These are phyloP conservation scores for Rhizopogon rudus DNA, from an alignment of 768 basidiomycete species.

Conservation along the genomic window DNA sequence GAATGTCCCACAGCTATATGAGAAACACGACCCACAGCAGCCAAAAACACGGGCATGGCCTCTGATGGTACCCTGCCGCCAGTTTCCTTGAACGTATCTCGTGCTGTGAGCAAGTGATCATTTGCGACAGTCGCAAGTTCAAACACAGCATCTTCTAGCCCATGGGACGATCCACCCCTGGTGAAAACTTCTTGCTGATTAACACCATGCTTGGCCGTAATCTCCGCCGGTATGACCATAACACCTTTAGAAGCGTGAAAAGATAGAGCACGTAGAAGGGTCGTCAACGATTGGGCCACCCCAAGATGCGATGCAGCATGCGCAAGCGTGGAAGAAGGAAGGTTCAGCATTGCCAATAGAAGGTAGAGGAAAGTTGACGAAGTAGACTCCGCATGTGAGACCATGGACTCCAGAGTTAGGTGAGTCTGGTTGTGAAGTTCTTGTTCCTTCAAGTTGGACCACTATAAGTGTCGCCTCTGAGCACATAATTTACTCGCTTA, in stretches of 20 bases:
- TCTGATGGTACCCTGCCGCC: slow-evolving; percentile 47
- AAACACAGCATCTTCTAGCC: slow-evolving; percentile 73
- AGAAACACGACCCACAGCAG: slow-evolving; percentile 50
- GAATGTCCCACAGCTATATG: slow-evolving; percentile 1
- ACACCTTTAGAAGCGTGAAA: slow-evolving; percentile 69
- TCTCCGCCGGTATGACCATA: slow-evolving; percentile 76
- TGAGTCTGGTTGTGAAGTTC: slow-evolving; percentile 63
- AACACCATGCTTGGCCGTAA: slow-evolving; percentile 74
- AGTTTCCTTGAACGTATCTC: slow-evolving; percentile 57
- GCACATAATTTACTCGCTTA: slow-evolving; percentile 29
- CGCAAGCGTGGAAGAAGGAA: slow-evolving; percentile 52
- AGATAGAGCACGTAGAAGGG: slow-evolving; percentile 70
- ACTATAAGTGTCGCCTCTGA: slow-evolving; percentile 11
- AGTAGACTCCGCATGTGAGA: slow-evolving; percentile 74
- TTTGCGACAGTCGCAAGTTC: slow-evolving; percentile 80
- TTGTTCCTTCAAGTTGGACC: slow-evolving; percentile 43
- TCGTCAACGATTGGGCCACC: slow-evolving; percentile 62
- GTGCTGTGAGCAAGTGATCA: slow-evolving; percentile 73
- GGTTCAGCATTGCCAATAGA: slow-evolving; percentile 59
- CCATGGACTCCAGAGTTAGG: slow-evolving; percentile 62
- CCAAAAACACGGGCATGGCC: slow-evolving; percentile 69
- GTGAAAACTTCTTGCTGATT: slow-evolving; percentile 77
- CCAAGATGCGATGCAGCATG: slow-evolving; percentile 85
- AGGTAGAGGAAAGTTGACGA: slow-evolving; percentile 76
- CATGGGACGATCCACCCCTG: slow-evolving; percentile 45